Base-by-base conservation (phyloP, 1,139 yeast genomes). In the Sugiyamaella grinbergsii region DNA sequence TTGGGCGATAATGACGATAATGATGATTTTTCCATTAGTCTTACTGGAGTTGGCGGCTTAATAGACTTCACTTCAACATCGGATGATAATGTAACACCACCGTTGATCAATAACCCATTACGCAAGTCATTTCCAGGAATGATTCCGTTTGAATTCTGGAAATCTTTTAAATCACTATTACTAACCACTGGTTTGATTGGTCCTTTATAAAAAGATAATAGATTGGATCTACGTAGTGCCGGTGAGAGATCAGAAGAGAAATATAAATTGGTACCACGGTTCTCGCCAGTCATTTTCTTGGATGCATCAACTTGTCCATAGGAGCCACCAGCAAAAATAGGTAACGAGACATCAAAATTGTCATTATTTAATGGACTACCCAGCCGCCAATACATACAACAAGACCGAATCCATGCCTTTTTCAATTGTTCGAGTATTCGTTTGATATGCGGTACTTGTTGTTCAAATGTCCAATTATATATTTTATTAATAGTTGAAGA, bases 401-500 rank as follows among this genome's bases (percentile, higher is more conserved):
- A 56, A n/a, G 62, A 58, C 18, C 63, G 49, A 42, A 65, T 60
- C 76, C 76, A 72, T 37, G 64, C 65, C 39, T 62, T 59, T 34
- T 71, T 66, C 40, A 72, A 62, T 51, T 71, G 73, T 26, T 59
- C 61, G 23, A 71, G 50, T 11, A 72, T 67, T 15, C 64, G 61
- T 13, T 38, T 45, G 20, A 50, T 32, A 36, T 60, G 61, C 15
- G 58, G 51, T 31, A 62, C 56, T 10, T 54, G 40, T 29, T 62
- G 62, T 26, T 64, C 64, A 49, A 58, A 55, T 3, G 60, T 62
- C 59, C 65, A 62, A 10, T 56, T 57, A 40, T 63, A 59, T 7
- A 72, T 55, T 4, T 58, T 55, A 41, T 68, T 68, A 24, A 71
- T 40, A 1, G 62, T 56, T 22, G 56, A 53, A 23, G 68, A 65